Evolutionary conservation across 2,329 filamentous ascomycete species (phyloP), one percentile per base, ranked within the genome.

Genomic region (Sporothrix mexicana): DNA sequence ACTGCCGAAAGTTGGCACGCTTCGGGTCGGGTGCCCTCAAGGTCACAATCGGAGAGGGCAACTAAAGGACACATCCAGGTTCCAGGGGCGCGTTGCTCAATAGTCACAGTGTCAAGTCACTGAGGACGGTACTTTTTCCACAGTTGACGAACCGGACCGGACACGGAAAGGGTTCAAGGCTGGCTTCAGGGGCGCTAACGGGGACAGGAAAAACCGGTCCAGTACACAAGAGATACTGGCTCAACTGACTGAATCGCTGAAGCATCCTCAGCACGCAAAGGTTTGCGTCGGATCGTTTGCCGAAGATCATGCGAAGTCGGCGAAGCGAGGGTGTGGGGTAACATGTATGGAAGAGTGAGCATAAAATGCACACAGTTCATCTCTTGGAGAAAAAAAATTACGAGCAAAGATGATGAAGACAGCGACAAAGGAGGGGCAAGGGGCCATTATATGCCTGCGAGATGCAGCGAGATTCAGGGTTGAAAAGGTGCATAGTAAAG

Each of bases 301-400:
- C 71, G 71, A 69, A 69, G 71, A 69, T 36, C 20, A 45, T 64
- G 66, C 72, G 72, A 73, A 36, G 23, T 70, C 67, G 72, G 72
- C 36, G 36, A 67, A 36, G 49, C 36, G 36, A 41, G 8, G 23
- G 30, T 41, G 62, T 49, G 71, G 71, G 71, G 62, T 25, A 61
- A 20, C 47, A 13, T 36, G 30, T 36, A 36, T 36, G 30, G 30
- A 36, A 36, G 30, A 36, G 30, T 36, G 30, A 36, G 4, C 30
- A 36, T 4, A 36, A 36, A 36, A 36, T 36, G 30, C 30, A 36
- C 30, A 36, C 30, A 6, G 30, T 36, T 36, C 30, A 6, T 4
- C 30, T 36, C 30, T 36, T 36, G n/a, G n/a, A n/a, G n/a, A 36
- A 36, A 36, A 36, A 30, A 36, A 36, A 36, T 36, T 36, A 36